These are phyloP conservation scores for Ceratobasidium sp. DNA, from an alignment of 1,284 basidiomycete genomes.

Conservation along the genomic window DNA sequence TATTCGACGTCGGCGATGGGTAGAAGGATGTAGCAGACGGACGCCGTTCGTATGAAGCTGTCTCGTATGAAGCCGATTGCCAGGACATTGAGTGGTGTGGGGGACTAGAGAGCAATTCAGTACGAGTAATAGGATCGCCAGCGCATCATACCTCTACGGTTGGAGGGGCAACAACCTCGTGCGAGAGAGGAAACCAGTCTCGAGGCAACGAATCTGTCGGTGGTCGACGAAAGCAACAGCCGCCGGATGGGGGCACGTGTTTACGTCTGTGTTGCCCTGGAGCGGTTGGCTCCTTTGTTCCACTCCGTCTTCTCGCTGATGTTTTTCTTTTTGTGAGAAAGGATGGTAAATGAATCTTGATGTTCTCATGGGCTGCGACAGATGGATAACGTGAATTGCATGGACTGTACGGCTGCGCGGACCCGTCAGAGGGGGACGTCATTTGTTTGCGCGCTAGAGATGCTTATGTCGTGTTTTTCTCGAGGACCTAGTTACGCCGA, in stretches of 20 bases:
- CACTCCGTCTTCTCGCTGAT: neutral
- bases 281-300: neutral
- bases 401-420: neutral
- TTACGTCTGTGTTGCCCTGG: neutral
- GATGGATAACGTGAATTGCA: no score
- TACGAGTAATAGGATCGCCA: no score
- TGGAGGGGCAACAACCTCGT: no score
- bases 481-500: neutral
- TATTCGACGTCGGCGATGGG: slow-evolving; percentile 3
- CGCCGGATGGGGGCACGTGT: no score
- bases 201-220: no score
- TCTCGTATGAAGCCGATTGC: neutral
- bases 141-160: no score
- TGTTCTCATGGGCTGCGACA: no score
- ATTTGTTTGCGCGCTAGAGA: neutral
- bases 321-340: neutral
- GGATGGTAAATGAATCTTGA: no score
- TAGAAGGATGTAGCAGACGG: slow-evolving; percentile 19
- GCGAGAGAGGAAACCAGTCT: no score
- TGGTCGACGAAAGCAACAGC: neutral
- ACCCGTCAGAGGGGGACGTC: neutral
- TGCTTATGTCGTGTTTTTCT: neutral
- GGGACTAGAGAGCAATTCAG: no score
- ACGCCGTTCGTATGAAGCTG: neutral
- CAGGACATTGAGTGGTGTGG: neutral